Evolutionary conservation across 179 eudicot species (phyloP).

Genomic region (Amaranthus tricolor): DNA sequence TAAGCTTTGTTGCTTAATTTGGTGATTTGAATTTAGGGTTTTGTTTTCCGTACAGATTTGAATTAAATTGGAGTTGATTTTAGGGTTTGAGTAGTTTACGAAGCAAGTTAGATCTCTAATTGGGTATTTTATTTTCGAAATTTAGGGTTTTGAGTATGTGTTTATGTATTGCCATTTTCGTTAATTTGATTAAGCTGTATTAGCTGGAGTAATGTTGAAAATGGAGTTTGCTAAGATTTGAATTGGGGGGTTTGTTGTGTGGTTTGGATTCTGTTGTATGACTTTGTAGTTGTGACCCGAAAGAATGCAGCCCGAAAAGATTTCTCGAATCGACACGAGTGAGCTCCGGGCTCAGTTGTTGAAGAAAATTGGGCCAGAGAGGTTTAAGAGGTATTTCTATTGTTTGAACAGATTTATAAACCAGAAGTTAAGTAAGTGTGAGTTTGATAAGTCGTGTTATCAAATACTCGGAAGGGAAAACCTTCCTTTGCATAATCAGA

Average conservation of each 20-base stretch:
- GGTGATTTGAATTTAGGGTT: conserved; percentile 23
- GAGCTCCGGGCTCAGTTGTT: conserved; percentile 70
- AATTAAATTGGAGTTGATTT: too few relatives aligned
- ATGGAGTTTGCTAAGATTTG: neutral
- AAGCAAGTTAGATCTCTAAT: conserved; percentile 12
- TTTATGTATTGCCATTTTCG: neutral
- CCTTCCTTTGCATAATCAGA: conserved; percentile 81
- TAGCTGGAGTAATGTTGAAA: too few relatives aligned
- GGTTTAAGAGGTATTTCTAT: conserved; percentile 68
- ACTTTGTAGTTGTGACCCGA: conserved; percentile 2
- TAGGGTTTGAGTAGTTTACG: too few relatives aligned
- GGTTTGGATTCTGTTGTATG: conserved; percentile 20
- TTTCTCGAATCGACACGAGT: conserved; percentile 56
- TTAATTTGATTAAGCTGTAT: too few relatives aligned
- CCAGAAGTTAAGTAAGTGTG: conserved; percentile 71
- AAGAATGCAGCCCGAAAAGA: conserved; percentile 72
- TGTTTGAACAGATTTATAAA: conserved; percentile 60
- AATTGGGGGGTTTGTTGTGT: conserved; percentile 5
- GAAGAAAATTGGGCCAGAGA: conserved; percentile 73
- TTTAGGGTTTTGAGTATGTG: neutral
- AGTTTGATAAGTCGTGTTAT: conserved; percentile 74
- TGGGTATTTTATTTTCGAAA: neutral
- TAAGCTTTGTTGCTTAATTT: conserved; percentile 20
- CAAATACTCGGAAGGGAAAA: conserved; percentile 78
- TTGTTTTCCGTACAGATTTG: conserved; percentile 10